Base-by-base conservation (phyloP, 129 eudicot species). In the Smallanthus sonchifolius region DNA sequence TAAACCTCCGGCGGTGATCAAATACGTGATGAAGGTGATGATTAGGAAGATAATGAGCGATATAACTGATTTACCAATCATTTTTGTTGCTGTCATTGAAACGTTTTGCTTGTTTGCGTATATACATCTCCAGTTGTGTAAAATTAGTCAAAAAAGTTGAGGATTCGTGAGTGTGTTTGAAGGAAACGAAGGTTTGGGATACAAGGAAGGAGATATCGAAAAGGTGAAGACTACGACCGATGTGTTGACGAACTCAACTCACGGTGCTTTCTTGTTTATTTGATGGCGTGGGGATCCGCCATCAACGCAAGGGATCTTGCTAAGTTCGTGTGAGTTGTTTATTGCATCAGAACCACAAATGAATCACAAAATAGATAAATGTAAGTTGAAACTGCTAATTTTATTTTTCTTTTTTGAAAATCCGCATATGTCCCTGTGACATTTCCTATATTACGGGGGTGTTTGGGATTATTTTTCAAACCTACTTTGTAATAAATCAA, bases 41-140 rank as follows among this genome's bases (percentile, higher is more conserved):
- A 79, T 45, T 17, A 82, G 8, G 30, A 82, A 24, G 28, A 73
- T 44, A 5, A 83, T 42, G n/a, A 85, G 59, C 35, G 77, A 71
- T 8, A 80, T 34, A 4, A 83, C 35, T 20, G 87, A 79, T 81
- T 81, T 84, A 48, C 69, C 66, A 32, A 78, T 60, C 76, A 82
- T 76, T 65, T 65, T 65, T 71, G 65, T 28, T 38, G 17, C 24
- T 45, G 59, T 4, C n/a, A 70, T 52, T 72, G 20, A 37, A 63
- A 64, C 39, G 70, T 14, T 36, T 44, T 76, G 74, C 10, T 47
- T 39, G 61, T 11, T 38, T 54, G 72, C 63, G 39, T 76, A 65
- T 70, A 70, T 76, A 64, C 78, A 76, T 75, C 60, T 79, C 73
- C 48, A 51, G 45, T 36, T 37, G 16, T 63, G 72, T 48, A 48